phyloP scores from a whole-genome alignment of 1,284 basidiomycete species.

The Boletus semigastroideus region DNA sequence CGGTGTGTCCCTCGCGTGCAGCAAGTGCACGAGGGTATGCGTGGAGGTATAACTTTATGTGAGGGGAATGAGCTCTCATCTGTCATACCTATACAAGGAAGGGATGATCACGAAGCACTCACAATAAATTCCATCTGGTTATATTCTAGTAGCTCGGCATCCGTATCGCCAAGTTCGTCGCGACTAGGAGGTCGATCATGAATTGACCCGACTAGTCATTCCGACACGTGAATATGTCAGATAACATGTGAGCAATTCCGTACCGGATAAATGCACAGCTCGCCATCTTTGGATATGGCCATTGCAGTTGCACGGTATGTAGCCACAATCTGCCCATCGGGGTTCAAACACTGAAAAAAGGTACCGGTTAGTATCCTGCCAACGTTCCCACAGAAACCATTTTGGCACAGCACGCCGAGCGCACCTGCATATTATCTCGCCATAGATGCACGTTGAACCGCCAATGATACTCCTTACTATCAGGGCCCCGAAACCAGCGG shows the following conservation, averaged over 20 bases:
- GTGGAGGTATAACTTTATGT: neutral
- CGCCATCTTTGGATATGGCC: conserved; percentile 29
- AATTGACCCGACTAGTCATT: conserved; percentile 19
- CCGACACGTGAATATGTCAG: neutral
- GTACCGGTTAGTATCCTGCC: neutral
- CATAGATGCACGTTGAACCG: conserved; percentile 10
- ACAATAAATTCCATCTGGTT: neutral
- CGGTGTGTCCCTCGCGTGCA: neutral
- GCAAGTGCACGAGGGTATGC: neutral
- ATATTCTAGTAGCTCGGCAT: conserved; percentile 19
- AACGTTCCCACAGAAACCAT: neutral
- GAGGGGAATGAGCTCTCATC: neutral
- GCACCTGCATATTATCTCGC: conserved; percentile 25
- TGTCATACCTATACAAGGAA: neutral
- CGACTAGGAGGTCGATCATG: conserved; percentile 28
- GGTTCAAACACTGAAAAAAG: conserved; percentile 20
- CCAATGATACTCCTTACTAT: conserved; percentile 27
- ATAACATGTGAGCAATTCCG: neutral
- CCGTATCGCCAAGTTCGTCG: conserved; percentile 28
- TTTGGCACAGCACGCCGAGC: neutral
- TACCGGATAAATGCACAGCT: conserved; percentile 28
- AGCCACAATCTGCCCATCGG: conserved; percentile 22
- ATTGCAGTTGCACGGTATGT: conserved; percentile 28
- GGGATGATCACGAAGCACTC: neutral
- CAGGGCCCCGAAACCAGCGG: conserved; percentile 24